These are phyloP conservation scores for Trifolium pratense DNA, from an alignment of 306 rosid species.

Conservation along the genomic window DNA sequence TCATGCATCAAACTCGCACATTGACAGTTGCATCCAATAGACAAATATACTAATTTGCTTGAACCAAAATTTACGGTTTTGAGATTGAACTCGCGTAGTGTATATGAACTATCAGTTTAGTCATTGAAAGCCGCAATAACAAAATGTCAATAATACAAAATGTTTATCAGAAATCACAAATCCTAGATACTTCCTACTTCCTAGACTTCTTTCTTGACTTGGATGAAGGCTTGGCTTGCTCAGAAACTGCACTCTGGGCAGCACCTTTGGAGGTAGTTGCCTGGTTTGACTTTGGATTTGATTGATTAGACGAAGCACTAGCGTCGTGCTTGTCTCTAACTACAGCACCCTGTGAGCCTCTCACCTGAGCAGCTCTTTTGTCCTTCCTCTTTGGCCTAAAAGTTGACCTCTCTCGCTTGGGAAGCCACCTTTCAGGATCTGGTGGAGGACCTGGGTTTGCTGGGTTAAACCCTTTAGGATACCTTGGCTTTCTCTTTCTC, in stretches of 20 bases:
- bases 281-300: conserved; percentile 73
- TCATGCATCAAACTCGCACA: conserved; percentile 10
- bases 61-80: conserved; percentile 41
- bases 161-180: conserved; percentile 26
- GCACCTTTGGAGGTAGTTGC: conserved; percentile 63
- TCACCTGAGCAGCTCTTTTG: conserved; percentile 95
- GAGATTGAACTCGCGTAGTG: conserved; percentile 31
- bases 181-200: conserved; percentile 61
- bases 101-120: conserved; percentile 32
- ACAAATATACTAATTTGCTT: conserved; percentile 33
- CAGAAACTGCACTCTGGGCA: conserved; percentile 57
- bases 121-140: conserved; percentile 35
- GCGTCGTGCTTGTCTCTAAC: conserved; percentile 81
- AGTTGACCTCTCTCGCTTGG: conserved; percentile 92
- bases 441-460: conserved; percentile 98
- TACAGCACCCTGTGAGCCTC: conserved; percentile 97
- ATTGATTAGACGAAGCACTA: conserved; percentile 55
- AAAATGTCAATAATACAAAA: conserved; percentile 37
- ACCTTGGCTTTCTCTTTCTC: conserved; percentile 97
- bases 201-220: conserved; percentile 91
- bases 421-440: conserved; percentile 99
- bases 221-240: conserved; percentile 65
- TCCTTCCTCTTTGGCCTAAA: conserved; percentile 96
- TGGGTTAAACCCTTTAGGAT: conserved; percentile 96
- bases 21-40: not conserved